Percentiles rank a stretch among this genome's conserved stretches.
Conservation (phyloP, 2,329 filamentous ascomycete species). For the Nigrograna mackinnonii region DNA sequence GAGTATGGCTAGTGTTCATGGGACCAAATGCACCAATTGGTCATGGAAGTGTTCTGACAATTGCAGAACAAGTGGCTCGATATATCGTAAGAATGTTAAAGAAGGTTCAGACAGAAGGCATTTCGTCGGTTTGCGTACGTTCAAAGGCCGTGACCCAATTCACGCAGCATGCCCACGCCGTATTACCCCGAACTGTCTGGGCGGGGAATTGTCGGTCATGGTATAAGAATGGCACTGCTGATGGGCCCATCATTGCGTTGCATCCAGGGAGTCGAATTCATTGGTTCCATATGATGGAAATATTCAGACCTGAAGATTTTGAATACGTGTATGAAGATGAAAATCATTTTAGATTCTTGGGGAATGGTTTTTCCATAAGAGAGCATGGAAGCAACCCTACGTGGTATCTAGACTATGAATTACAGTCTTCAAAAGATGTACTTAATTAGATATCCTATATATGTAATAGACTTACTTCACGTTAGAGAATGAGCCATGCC, state of each 20-base stretch:
- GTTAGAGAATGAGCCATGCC: too few species aligned
- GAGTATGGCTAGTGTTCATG: slow-evolving; percentile 13
- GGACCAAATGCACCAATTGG: slow-evolving; percentile 12
- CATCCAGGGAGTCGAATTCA: slow-evolving; percentile 25
- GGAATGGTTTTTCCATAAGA: slow-evolving; percentile 16
- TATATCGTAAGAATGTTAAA: not conserved
- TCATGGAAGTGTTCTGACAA: not conserved
- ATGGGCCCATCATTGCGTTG: slow-evolving; percentile 22
- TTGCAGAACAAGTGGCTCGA: not conserved
- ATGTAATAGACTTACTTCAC: too few species aligned
- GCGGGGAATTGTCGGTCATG: slow-evolving; percentile 6
- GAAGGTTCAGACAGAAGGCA: not conserved
- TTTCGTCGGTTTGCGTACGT: not conserved
- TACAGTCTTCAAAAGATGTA: too few species aligned
- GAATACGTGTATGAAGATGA: slow-evolving; percentile 18
- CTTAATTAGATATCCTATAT: too few species aligned
- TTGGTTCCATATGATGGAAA: slow-evolving; percentile 24
- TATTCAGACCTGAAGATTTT: slow-evolving; percentile 23
- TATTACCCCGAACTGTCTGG: not conserved
- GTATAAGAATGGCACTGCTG: slow-evolving; percentile 25
- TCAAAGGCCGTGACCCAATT: not conserved
- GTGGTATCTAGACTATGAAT: not conserved
- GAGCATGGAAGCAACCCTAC: not conserved
- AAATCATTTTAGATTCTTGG: slow-evolving; percentile 14
- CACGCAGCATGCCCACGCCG: not conserved